Evolutionary conservation across 768 basidiomycete genomes (phyloP), one percentile per base, ranked within the genome.

Genomic region (Xerocomus spinulosus): DNA sequence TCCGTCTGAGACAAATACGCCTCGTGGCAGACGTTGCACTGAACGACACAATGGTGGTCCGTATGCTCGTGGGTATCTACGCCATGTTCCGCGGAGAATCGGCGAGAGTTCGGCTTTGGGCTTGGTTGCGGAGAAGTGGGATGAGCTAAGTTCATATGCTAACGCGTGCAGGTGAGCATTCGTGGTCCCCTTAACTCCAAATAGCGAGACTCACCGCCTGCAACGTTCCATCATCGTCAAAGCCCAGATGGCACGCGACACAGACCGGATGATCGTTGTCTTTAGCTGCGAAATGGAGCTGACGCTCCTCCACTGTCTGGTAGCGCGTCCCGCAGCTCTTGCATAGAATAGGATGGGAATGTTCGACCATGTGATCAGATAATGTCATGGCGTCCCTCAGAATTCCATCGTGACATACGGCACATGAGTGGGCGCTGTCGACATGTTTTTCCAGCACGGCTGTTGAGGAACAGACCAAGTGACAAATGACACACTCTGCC

Each of bases 241-340:
- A 70, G 17, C 73, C 71, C 0, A 53, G 38, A 23, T 13, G 33
- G 42, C 74, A 76, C 29, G 40, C 10, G 20, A 38, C 20, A 47
- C 73, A 75, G 12, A 62, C 57, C 0, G 72, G 72, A 39, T 77
- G 76, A 38, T 52, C 2, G 37, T 67, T 65, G 15, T 64, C 55
- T 4, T 71, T 67, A 10, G 68, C 62, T 28, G 53, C 54, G 43
- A 73, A 75, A 51, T 78, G 77, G 32, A 56, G 48, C 7, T 46
- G 53, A 5, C 69, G 61, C 1, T 66, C 68, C 15, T 74, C 75
- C 33, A 72, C 68, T 9, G 65, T 60, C 43, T 35, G 55, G 43
- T 65, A 67, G 41, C 57, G 68, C 17, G 67, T 62, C 26, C 63
- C 57, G 39, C 66, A 68, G 35, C 20, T 50, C 53, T 56, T 62